These are phyloP conservation scores for Penicillium parvum DNA, from an alignment of 495 filamentous ascomycete species.

Conservation along the genomic window DNA sequence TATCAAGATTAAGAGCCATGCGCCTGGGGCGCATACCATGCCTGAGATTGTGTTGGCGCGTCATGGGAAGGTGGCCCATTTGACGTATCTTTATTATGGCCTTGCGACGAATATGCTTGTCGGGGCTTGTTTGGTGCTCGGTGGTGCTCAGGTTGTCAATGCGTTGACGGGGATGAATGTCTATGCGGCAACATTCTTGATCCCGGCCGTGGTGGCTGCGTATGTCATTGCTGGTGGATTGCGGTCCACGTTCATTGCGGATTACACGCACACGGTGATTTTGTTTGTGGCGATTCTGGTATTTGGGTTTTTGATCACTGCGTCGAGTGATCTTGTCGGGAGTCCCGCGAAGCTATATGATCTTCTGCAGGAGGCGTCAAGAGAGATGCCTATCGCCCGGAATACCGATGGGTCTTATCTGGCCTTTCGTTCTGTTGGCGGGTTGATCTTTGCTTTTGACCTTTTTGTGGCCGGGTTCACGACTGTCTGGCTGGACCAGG, in stretches of 20 bases:
- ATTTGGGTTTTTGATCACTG: conserved; percentile 46
- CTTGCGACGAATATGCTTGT: conserved; percentile 46
- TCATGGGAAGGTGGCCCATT: conserved; percentile 35
- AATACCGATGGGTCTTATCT: conserved; percentile 50
- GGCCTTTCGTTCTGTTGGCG: conserved; percentile 47
- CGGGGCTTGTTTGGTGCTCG: conserved; percentile 35
- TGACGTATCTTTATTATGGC: conserved; percentile 37
- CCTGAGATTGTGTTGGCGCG: conserved; percentile 35
- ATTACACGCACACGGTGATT: conserved; percentile 45
- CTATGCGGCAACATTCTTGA: conserved; percentile 41
- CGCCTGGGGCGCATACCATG: conserved; percentile 37
- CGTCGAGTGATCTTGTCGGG: conserved; percentile 42
- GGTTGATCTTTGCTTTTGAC: conserved; percentile 37
- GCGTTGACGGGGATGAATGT: conserved; percentile 44
- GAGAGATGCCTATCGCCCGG: conserved; percentile 39
- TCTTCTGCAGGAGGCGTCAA: conserved; percentile 41
- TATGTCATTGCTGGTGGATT: conserved; percentile 45
- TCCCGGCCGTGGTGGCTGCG: conserved; percentile 36
- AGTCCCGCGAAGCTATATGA: conserved; percentile 44
- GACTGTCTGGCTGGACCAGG: conserved; percentile 44
- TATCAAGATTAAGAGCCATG: conserved; percentile 39
- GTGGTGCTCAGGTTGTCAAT: conserved; percentile 39
- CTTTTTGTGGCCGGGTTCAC: conserved; percentile 29
- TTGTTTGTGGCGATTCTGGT: conserved; percentile 44
- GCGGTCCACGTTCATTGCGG: conserved; percentile 38